phyloP scores from a whole-genome alignment of 2,329 filamentous ascomycete genomes.

The Dothistroma septosporum region DNA sequence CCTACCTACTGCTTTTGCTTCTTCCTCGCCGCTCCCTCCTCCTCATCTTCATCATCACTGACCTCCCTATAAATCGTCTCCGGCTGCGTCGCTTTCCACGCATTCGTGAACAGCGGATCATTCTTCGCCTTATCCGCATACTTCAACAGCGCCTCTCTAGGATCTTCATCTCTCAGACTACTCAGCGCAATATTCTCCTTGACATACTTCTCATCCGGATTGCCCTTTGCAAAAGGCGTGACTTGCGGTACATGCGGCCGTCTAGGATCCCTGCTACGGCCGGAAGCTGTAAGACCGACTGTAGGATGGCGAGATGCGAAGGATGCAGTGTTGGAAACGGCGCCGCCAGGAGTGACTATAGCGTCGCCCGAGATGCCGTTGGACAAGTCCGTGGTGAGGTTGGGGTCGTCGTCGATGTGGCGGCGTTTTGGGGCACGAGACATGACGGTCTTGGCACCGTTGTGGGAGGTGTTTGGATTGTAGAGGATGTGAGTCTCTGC shows the following conservation, averaged over 20 bases:
- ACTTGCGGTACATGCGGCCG: conserved; percentile 77
- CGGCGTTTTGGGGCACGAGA: conserved; percentile 89
- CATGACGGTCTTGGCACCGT: conserved; percentile 84
- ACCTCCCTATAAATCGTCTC: conserved; percentile 85
- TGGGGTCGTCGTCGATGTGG: conserved; percentile 89
- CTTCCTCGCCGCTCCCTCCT: conserved; percentile 64
- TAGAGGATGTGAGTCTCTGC: conserved; percentile 86
- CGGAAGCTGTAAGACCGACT: conserved; percentile 72
- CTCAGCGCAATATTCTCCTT: conserved; percentile 83
- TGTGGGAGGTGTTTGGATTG: conserved; percentile 74
- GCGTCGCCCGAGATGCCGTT: conserved; percentile 78
- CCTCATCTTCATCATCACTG: conserved; percentile 79
- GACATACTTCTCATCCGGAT: conserved; percentile 86
- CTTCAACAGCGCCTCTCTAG: conserved; percentile 85
- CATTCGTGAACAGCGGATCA: conserved; percentile 90
- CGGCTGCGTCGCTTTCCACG: conserved; percentile 88
- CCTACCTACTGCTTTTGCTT: conserved; percentile 16
- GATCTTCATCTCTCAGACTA: conserved; percentile 93
- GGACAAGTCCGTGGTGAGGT: conserved; percentile 77
- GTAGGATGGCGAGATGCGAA: conserved; percentile 61
- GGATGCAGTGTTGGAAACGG: conserved; percentile 39
- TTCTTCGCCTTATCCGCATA: conserved; percentile 91
- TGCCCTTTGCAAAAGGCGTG: conserved; percentile 86
- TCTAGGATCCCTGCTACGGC: conserved; percentile 72
- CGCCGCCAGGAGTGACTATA: conserved; percentile 57